Evolutionary conservation across 2,329 filamentous ascomycete species (phyloP).

Genomic region (Fusarium hostae): DNA sequence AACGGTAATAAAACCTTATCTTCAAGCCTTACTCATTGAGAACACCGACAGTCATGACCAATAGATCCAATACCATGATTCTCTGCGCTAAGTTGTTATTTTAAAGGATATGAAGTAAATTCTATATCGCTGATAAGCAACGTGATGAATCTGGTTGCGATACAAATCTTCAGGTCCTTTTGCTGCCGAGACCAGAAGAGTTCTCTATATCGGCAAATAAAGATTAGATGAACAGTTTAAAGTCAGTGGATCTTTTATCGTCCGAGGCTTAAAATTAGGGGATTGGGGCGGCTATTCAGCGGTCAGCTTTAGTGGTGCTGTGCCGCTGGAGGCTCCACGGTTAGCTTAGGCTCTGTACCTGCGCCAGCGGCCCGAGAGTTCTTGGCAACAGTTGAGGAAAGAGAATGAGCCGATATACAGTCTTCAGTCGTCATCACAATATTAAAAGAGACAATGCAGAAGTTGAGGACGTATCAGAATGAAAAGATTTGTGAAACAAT

Average conservation of each 20-base stretch:
- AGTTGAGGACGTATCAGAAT: rapidly evolving
- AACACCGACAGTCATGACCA: not conserved
- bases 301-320: not conserved
- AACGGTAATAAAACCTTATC: not conserved
- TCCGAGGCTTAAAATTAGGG: not conserved
- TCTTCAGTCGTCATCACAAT: not conserved
- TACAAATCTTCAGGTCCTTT: not conserved
- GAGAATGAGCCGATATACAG: no score
- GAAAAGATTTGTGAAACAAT: not conserved
- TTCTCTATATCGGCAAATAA: rapidly evolving
- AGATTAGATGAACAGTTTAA: no score
- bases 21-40: not conserved
- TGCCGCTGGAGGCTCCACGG: not conserved
- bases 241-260: not conserved
- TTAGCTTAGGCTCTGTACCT: not conserved
- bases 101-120: not conserved
- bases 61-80: not conserved
- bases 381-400: not conserved
- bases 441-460: rapidly evolving
- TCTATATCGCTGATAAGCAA: rapidly evolving
- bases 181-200: no score
- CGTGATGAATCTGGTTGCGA: no score
- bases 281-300: not conserved
- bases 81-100: not conserved
- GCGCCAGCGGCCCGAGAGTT: not conserved